Base-by-base conservation (phyloP, 2,329 filamentous ascomycete genomes). In the Colletotrichum lentis region DNA sequence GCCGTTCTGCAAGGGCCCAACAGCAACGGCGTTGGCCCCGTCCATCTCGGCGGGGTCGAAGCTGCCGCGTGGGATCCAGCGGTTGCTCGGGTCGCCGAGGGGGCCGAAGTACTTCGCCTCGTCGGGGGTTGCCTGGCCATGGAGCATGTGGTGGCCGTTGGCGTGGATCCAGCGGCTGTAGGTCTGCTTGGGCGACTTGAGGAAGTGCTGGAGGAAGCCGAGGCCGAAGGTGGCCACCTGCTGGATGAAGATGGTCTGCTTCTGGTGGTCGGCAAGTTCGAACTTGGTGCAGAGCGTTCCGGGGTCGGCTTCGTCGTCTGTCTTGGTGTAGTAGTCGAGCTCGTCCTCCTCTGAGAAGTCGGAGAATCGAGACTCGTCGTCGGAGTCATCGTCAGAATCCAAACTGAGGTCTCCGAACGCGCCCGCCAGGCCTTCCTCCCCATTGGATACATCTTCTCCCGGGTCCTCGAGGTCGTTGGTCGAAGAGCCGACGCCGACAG, bases 221-320 rank as follows among this genome's bases (percentile, higher is more conserved):
- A 61, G 58, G 12, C 63, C 63, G 12, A 65, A 55, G 12, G 63
- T 65, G 7, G 57, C 43, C 2, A 61, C 22, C 49, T 65, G 63
- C 41, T 65, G 55, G 35, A 65, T 5, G 43, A 65, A 41, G 5
- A 10, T 37, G 24, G 49, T 22, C 31, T 65, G 63, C 31, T 58
- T 65, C 18, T 20, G 5, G 18, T n/a, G 10, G 18, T 11, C 49
- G 1, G 49, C 49, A 3, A 52, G 49, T 10, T 52, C 49, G 49
- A 52, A 52, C 10, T 35, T 35, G 27, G 27, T 11, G 49, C 49
- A 52, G 27, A n/a, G 49, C 1, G 27, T 52, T 31, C 49, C 49
- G 10, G 49, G 49, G 27, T 52, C 10, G 27, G 16, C 7, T 27
- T 52, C 49, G 22, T 12, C 0, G 49, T 18, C 49, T 0, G 24